Percentiles rank a stretch among this genome's conserved stretches.
phyloP scores from a whole-genome alignment of 2,329 filamentous ascomycete genomes.

The Ploettnerulaceae sp. region DNA sequence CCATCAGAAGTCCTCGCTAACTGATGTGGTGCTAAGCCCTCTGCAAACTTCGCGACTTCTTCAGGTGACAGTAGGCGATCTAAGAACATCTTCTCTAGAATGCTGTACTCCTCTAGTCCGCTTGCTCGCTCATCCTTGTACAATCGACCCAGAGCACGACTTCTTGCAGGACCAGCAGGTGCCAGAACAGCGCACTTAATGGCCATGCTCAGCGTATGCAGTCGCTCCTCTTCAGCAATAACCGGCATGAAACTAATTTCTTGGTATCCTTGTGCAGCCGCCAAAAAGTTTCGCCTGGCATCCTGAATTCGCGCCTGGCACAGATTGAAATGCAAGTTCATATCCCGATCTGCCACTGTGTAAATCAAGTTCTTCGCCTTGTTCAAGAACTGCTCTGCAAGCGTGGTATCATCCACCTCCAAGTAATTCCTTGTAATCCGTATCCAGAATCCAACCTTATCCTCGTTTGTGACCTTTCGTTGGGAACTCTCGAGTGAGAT shows the following conservation, averaged over 20 bases:
- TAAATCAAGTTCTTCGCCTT: slow-evolving; percentile 91
- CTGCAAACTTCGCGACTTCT: slow-evolving; percentile 85
- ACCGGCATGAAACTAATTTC: slow-evolving; percentile 72
- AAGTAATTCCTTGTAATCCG: slow-evolving; percentile 92
- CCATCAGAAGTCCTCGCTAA: slow-evolving; percentile 86
- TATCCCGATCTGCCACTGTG: slow-evolving; percentile 66
- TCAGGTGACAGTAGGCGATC: slow-evolving; percentile 73
- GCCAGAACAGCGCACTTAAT: slow-evolving; percentile 91
- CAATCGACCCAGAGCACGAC: slow-evolving; percentile 71
- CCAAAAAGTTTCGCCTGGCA: slow-evolving; percentile 81
- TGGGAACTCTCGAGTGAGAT: slow-evolving; percentile 89
- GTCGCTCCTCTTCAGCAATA: slow-evolving; percentile 81
- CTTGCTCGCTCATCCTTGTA: slow-evolving; percentile 88
- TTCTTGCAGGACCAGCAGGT: slow-evolving; percentile 81
- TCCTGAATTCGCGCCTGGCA: slow-evolving; percentile 92
- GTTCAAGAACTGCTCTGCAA: slow-evolving; percentile 84
- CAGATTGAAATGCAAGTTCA: slow-evolving; percentile 81
- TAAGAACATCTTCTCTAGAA: slow-evolving; percentile 96
- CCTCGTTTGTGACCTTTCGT: slow-evolving; percentile 73
- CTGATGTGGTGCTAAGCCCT: slow-evolving; percentile 79
- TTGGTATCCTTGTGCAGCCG: slow-evolving; percentile 84
- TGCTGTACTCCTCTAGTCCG: slow-evolving; percentile 73
- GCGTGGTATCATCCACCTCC: slow-evolving; percentile 85
- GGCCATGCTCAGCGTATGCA: slow-evolving; percentile 78
- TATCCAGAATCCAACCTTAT: slow-evolving; percentile 83